These are phyloP conservation scores for Hypholoma sublateritium DNA, from an alignment of 768 basidiomycete genomes.

Conservation along the genomic window DNA sequence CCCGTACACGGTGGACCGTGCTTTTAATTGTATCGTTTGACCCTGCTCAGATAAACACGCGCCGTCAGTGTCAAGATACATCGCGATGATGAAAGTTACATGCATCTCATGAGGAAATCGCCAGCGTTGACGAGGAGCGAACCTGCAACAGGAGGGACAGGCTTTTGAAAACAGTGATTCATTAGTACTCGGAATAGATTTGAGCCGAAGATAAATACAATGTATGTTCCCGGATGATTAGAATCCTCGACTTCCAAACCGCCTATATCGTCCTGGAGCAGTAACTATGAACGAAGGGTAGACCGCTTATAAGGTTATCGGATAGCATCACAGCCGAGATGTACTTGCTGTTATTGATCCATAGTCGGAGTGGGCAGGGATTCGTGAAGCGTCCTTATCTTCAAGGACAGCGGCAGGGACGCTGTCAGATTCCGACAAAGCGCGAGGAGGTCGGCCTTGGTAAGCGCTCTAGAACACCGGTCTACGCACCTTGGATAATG, in stretches of 20 bases:
- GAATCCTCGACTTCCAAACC: conserved; percentile 66
- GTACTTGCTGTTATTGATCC: conserved; percentile 46
- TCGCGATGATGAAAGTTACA: conserved; percentile 2
- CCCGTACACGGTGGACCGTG: conserved; percentile 53
- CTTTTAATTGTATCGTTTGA: conserved; percentile 47
- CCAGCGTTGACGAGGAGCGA: conserved; percentile 53
- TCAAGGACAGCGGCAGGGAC: conserved; percentile 31
- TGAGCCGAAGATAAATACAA: conserved; percentile 20
- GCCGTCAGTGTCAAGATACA: not conserved
- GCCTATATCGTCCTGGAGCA: conserved; percentile 61
- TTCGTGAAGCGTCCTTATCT: conserved; percentile 38
- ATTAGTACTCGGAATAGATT: not conserved
- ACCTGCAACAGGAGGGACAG: conserved; percentile 43
- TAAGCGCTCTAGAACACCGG: no score
- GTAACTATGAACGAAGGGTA: conserved; percentile 26
- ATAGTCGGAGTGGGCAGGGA: conserved; percentile 56
- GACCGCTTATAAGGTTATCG: not conserved
- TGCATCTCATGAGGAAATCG: conserved; percentile 51
- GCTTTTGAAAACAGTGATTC: conserved; percentile 20
- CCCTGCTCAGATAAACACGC: conserved; percentile 26
- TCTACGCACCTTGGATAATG: conserved; percentile 46
- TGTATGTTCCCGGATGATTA: conserved; percentile 39
- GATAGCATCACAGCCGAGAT: no score
- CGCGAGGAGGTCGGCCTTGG: not conserved
- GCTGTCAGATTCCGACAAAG: conserved; percentile 15